Evolutionary conservation across 306 rosid genomes (phyloP).

Genomic region (Abrus pulchellus): DNA sequence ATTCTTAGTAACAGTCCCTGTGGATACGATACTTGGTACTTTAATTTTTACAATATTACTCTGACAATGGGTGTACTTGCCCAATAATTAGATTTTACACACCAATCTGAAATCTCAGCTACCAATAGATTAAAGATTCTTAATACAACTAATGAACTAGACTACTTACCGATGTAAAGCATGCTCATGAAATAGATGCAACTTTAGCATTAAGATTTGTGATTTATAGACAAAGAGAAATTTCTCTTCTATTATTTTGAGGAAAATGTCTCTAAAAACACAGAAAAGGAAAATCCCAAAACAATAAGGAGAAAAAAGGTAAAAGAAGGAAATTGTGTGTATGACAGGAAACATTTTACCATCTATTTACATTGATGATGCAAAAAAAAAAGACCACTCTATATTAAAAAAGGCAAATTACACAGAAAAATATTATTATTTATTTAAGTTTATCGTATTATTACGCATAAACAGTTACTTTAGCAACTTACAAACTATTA

Average conservation of each 20-base stretch:
- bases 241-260: conserved; percentile 85
- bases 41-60: too few relatives aligned
- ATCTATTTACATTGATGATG: conserved; percentile 8
- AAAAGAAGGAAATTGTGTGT: conserved; percentile 29
- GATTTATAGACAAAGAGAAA: conserved; percentile 86
- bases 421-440: background rate
- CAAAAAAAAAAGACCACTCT: conserved; percentile 16
- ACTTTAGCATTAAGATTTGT: conserved; percentile 74
- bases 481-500: conserved; percentile 26
- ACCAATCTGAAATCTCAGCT: conserved; percentile 35
- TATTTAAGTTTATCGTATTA: conserved; percentile 13
- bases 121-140: conserved; percentile 27
- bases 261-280: conserved; percentile 80
- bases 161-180: conserved; percentile 79
- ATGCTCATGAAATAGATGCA: conserved; percentile 93
- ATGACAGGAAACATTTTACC: conserved; percentile 13
- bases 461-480: conserved; percentile 24
- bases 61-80: too few relatives aligned
- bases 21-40: too few relatives aligned
- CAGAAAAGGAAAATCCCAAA: conserved; percentile 23
- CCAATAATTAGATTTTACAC: too few relatives aligned
- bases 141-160: conserved; percentile 29
- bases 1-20: too few relatives aligned
- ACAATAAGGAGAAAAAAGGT: conserved; percentile 31
- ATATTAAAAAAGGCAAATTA: conserved; percentile 36